These are phyloP conservation scores for Russula griseocarnosa DNA, from an alignment of 768 basidiomycete genomes.

Conservation along the genomic window DNA sequence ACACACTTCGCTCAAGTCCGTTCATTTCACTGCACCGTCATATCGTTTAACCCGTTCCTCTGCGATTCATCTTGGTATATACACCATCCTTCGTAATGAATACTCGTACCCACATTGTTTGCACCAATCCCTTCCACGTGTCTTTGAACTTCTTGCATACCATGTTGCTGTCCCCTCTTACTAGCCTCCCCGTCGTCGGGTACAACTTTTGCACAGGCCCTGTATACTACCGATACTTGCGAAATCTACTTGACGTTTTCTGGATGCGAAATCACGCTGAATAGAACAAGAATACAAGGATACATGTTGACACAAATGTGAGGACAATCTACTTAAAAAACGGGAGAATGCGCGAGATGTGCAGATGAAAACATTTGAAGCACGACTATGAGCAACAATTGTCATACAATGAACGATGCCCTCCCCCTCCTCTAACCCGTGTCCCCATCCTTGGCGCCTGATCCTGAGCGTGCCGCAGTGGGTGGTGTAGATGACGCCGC, in stretches of 20 bases:
- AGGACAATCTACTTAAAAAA: slow-evolving; percentile 13
- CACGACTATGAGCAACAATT: slow-evolving; percentile 2
- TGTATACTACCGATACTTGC: slow-evolving; percentile 33
- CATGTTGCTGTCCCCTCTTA: slow-evolving; percentile 30
- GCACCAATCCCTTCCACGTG: slow-evolving; percentile 28
- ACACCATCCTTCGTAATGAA: slow-evolving; percentile 30
- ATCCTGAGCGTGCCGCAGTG: slow-evolving; percentile 52
- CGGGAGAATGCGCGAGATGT: slow-evolving; percentile 10
- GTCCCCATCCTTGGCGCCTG: slow-evolving; percentile 68
- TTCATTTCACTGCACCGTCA: slow-evolving; percentile 25
- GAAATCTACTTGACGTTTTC: slow-evolving; percentile 25
- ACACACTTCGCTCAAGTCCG: slow-evolving; percentile 19
- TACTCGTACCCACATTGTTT: slow-evolving; percentile 30
- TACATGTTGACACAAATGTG: slow-evolving; percentile 24
- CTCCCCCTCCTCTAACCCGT: slow-evolving; percentile 57
- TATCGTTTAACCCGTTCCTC: slow-evolving; percentile 24
- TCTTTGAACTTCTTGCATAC: slow-evolving; percentile 33
- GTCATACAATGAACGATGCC: background rate
- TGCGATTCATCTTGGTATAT: slow-evolving; percentile 27
- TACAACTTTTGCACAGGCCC: slow-evolving; percentile 31
- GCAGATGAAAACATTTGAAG: slow-evolving; percentile 19
- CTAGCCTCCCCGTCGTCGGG: slow-evolving; percentile 34
- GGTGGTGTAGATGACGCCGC: slow-evolving; percentile 34
- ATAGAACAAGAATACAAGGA: slow-evolving; percentile 24
- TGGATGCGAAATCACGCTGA: slow-evolving; percentile 19